Percentiles rank a stretch among this genome's conserved stretches.
phyloP scores from a whole-genome alignment of 495 filamentous ascomycete genomes.

The Tetracladium marchalianum region DNA sequence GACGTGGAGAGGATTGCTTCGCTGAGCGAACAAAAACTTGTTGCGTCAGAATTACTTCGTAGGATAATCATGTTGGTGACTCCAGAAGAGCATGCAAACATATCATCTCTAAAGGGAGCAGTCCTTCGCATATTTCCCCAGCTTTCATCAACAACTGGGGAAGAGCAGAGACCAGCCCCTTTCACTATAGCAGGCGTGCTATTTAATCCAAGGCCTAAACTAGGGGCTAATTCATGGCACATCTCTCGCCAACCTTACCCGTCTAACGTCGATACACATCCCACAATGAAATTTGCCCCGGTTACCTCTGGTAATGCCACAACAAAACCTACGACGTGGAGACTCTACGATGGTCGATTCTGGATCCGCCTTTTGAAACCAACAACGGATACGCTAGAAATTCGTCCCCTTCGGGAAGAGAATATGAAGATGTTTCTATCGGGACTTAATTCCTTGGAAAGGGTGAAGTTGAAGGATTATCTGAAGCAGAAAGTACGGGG shows the following conservation, averaged over 20 bases:
- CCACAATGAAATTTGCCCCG: conserved; percentile 4
- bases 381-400: conserved; percentile 24
- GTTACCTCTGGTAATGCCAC: not conserved
- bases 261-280: conserved; percentile 16
- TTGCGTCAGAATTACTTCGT: conserved; percentile 14
- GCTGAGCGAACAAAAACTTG: conserved; percentile 5
- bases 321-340: conserved; percentile 30
- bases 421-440: not conserved
- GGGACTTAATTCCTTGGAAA: not conserved
- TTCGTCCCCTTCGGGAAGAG: conserved; percentile 36
- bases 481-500: conserved; percentile 37
- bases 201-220: conserved; percentile 7
- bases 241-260: conserved; percentile 42
- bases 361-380: conserved; percentile 58
- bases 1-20: conserved; percentile 7
- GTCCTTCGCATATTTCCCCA: conserved; percentile 8
- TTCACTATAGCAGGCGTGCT: conserved; percentile 11
- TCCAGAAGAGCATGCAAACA: conserved; percentile 6
- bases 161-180: not conserved
- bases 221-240: conserved; percentile 27
- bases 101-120: conserved; percentile 1
- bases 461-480: conserved; percentile 19
- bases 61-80: conserved; percentile 13
- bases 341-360: conserved; percentile 71
- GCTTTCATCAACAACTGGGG: not conserved